Conservation (phyloP, 2,329 filamentous ascomycete species). For the Myriosclerotinia scirpicola region DNA sequence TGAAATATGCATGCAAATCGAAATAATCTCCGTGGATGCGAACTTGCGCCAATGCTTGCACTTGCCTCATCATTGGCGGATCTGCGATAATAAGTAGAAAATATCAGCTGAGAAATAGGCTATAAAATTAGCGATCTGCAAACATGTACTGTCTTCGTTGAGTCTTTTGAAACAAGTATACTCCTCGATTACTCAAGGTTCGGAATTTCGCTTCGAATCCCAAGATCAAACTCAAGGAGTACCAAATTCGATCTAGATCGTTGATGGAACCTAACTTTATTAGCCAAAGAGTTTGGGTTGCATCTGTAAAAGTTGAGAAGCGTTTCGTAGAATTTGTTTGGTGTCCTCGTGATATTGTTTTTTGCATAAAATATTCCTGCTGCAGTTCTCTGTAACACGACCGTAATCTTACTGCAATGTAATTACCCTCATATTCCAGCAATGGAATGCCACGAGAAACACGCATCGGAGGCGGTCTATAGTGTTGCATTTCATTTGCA, state of each 20-base stretch:
- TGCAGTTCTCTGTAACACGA: constrained; percentile 21
- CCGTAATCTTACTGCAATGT: constrained; percentile 16
- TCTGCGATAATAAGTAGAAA: constrained; percentile 1
- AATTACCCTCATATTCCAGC: constrained; percentile 19
- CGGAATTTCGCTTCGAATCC: constrained; percentile 5
- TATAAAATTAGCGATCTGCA: constrained; percentile 16
- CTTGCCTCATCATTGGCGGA: not conserved
- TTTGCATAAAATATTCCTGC: constrained; percentile 20
- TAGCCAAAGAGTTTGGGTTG: constrained; percentile 8
- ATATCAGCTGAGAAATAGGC: not conserved
- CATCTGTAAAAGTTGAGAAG: constrained; percentile 12
- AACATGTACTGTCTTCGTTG: constrained; percentile 1
- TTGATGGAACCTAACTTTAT: constrained; percentile 3
- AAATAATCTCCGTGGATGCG: not conserved
- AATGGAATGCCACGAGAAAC: constrained; percentile 24
- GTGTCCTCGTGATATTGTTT: constrained; percentile 21
- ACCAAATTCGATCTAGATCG: constrained; percentile 17
- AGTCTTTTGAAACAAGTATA: not conserved
- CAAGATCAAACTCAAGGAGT: not conserved
- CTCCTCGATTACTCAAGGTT: not conserved
- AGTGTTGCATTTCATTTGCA: constrained; percentile 20
- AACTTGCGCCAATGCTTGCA: constrained; percentile 1
- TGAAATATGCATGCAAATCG: not conserved
- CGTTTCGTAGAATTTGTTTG: constrained; percentile 14
- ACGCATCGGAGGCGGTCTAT: constrained; percentile 7